A percentile compares a stretch with the other conserved stretches of the same genome.
phyloP scores from a whole-genome alignment of 306 rosid species.

The Rubus idaeus region DNA sequence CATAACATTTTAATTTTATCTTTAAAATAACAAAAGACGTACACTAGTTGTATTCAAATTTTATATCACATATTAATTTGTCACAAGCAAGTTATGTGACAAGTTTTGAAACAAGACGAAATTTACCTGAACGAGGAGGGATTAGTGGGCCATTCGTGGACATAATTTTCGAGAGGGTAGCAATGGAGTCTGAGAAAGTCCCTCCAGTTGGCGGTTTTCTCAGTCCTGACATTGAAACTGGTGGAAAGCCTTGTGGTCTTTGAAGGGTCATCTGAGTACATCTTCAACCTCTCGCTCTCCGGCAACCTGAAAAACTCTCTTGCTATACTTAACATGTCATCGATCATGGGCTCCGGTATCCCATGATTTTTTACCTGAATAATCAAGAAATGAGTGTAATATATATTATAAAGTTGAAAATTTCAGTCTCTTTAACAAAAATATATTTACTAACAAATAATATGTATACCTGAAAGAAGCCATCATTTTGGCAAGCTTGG shows the following conservation, averaged over 20 bases:
- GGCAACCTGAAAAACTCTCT: constrained; percentile 44
- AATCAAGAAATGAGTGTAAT: neutral
- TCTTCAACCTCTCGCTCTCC: constrained; percentile 51
- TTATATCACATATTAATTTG: no score
- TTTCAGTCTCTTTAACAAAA: neutral
- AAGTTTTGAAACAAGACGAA: neutral
- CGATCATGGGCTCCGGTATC: constrained; percentile 25
- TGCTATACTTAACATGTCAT: constrained; percentile 20
- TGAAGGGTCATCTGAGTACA: constrained; percentile 47
- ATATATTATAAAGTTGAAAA: neutral
- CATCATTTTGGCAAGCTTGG: constrained; percentile 37
- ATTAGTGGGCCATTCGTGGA: constrained; percentile 50
- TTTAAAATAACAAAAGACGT: no score
- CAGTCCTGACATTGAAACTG: constrained; percentile 49
- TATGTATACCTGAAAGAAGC: constrained; percentile 43
- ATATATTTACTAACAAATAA: neutral
- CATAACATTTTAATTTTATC: no score
- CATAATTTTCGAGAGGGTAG: constrained; percentile 41
- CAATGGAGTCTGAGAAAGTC: constrained; percentile 54
- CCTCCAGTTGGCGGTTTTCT: constrained; percentile 48
- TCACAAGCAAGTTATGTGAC: no score
- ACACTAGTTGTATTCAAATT: no score
- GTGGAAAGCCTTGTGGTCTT: constrained; percentile 56
- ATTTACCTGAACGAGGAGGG: constrained; percentile 45
- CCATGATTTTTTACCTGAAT: constrained; percentile 50